Evolutionary conservation across 495 filamentous ascomycete species (phyloP).

Genomic region (Neurospora sp.): DNA sequence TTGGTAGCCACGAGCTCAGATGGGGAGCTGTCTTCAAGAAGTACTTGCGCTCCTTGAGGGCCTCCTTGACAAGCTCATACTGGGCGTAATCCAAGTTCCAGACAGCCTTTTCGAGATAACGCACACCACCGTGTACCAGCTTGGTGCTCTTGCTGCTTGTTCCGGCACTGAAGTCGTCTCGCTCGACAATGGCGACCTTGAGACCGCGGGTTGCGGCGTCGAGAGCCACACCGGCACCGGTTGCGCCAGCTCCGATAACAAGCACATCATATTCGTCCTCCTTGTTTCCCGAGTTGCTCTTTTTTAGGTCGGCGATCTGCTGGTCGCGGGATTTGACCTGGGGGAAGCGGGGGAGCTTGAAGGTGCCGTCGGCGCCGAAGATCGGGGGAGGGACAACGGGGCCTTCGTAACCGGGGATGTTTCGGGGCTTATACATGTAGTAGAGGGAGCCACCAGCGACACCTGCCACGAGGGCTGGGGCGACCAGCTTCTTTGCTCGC

Average conservation of each 20-base stretch:
- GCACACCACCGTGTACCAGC: conserved; percentile 90
- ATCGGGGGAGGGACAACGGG: conserved; percentile 73
- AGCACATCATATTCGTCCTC: conserved; percentile 70
- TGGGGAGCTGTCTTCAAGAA: conserved; percentile 95
- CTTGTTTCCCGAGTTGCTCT: conserved; percentile 23
- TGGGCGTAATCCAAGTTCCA: conserved; percentile 95
- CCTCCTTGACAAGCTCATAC: conserved; percentile 86
- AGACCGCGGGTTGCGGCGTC: conserved; percentile 89
- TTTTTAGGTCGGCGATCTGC: conserved; percentile 51
- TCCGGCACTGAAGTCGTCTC: conserved; percentile 88
- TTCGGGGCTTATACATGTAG: conserved; percentile 70
- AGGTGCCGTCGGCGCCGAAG: conserved; percentile 65
- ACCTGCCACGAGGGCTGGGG: conserved; percentile 27
- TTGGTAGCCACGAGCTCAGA: conserved; percentile 88
- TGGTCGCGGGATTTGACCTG: conserved; percentile 59
- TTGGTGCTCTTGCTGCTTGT: conserved; percentile 98
- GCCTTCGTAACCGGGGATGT: conserved; percentile 75
- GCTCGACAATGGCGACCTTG: conserved; percentile 88
- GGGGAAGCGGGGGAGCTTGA: conserved; percentile 75
- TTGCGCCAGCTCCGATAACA: conserved; percentile 88
- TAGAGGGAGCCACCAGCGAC: conserved; percentile 52
- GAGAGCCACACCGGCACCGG: conserved; percentile 83
- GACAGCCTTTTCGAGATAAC: conserved; percentile 94
- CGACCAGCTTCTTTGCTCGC: conserved; percentile 27
- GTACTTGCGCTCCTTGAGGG: conserved; percentile 90